Evolutionary conservation across 2,329 filamentous ascomycete genomes (phyloP).

Genomic region (Lasiodiplodia sp.): DNA sequence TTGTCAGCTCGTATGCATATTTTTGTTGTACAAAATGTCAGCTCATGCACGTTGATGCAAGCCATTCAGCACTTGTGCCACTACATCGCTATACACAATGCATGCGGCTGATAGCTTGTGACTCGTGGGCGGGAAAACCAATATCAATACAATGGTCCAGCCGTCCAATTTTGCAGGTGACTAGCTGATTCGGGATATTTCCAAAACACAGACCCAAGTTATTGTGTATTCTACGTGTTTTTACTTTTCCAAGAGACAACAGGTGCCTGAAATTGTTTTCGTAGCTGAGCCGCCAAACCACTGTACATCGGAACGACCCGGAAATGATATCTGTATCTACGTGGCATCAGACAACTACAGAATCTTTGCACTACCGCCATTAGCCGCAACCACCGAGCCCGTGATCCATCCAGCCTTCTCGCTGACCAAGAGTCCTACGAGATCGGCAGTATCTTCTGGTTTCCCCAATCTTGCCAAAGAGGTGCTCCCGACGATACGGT

Average conservation of each 20-base stretch:
- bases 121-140: neutral
- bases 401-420: conserved; percentile 47
- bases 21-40: neutral
- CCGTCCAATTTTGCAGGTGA: neutral
- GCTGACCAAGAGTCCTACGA: conserved; percentile 60
- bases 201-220: too few species aligned
- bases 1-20: neutral
- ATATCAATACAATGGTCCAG: neutral
- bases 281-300: too few species aligned
- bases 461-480: conserved; percentile 38
- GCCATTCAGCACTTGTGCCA: neutral
- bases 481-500: conserved; percentile 31
- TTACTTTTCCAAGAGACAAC: too few species aligned
- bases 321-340: too few species aligned
- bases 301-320: too few species aligned
- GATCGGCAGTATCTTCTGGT: conserved; percentile 68
- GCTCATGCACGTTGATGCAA: neutral
- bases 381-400: conserved; percentile 46
- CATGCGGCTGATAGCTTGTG: neutral
- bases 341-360: conserved; percentile 26
- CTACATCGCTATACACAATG: neutral
- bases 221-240: neutral
- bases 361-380: conserved; percentile 42
- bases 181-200: neutral
- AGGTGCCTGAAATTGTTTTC: too few species aligned